These are phyloP conservation scores for Colletotrichum lini DNA, from an alignment of 2,329 filamentous ascomycete species.

Conservation along the genomic window DNA sequence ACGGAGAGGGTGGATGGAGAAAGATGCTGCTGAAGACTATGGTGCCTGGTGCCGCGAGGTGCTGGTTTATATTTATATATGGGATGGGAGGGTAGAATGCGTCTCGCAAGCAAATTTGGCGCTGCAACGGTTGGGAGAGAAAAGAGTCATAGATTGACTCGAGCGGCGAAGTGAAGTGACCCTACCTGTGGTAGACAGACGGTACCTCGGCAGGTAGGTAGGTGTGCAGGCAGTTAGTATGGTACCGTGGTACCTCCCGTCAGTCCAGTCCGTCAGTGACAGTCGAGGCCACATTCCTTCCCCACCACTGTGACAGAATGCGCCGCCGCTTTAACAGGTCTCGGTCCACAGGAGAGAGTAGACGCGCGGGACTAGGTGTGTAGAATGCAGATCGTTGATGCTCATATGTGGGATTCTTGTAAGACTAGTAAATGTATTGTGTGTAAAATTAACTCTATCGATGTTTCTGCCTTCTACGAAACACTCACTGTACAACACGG, in stretches of 20 bases:
- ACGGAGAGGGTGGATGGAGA: neutral
- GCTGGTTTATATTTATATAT: constrained; percentile 4
- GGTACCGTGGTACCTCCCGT: neutral
- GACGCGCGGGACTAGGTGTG: too few species aligned
- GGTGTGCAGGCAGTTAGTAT: too few species aligned
- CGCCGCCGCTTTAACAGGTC: constrained; percentile 21
- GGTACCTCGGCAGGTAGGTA: too few species aligned
- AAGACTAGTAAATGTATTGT: too few species aligned
- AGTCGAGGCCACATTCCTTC: constrained; percentile 16
- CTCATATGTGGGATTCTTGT: too few species aligned
- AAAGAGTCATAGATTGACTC: constrained; percentile 42
- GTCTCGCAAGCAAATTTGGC: constrained; percentile 13
- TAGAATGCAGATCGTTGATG: too few species aligned
- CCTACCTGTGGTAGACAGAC: too few species aligned
- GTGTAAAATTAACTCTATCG: too few species aligned
- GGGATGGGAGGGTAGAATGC: constrained; percentile 30
- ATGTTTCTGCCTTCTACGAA: too few species aligned
- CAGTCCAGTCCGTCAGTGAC: constrained; percentile 20
- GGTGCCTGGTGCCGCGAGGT: neutral
- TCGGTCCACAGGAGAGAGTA: neutral
- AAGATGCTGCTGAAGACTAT: too few species aligned
- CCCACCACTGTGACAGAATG: constrained; percentile 19
- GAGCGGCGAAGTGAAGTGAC: constrained; percentile 34
- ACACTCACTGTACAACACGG: too few species aligned
- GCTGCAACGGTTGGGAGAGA: neutral